Evolutionary conservation across 441 rosid species (phyloP), one percentile per base, ranked within the genome.

Genomic region (Pelargonium fulgidum): DNA sequence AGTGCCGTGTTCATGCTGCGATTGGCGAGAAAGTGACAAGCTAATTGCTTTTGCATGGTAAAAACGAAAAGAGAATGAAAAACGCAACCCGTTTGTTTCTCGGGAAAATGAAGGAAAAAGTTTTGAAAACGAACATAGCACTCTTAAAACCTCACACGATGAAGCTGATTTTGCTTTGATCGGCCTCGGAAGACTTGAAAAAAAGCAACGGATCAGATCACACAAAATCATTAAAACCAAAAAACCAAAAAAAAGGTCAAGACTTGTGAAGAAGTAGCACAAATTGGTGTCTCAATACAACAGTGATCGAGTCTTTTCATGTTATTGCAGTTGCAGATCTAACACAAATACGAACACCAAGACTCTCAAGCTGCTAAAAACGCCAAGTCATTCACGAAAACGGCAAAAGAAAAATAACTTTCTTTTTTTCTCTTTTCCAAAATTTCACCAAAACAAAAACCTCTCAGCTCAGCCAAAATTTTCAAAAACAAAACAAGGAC

Each of bases 371-470:
- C 84, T 82, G 85, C 88, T 78, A 82, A 78, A 85, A 87, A 85
- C 89, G 78, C 87, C 87, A 71, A 86, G 84, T 82, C 89, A 89
- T 71, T 84, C 92, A 89, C 84, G 44, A 82, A 87, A 89, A 84
- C 78, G 88, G 92, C 66, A 89, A 84, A 71, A 68, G 10, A 56
- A 56, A 56, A 56, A 50, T n/a, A 50, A 1, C 20, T 2, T 19
- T 52, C 59, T 9, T 24, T 71, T 71, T 68, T 12, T 50, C 62
- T 44, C 33, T 48, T 41, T 41, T n/a, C 73, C 48, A 73, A 62
- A 62, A 61, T 69, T 67, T 69, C 29, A 64, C 50, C 59, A 54
- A 50, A 69, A 29, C n/a, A 20, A 56, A 9, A 29, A 29, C 67
- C 59, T n/a, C n/a, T n/a, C n/a, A n/a, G n/a, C n/a, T n/a, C n/a